phyloP scores from a whole-genome alignment of 2,329 filamentous ascomycete species.

The Fusarium pilosicola region DNA sequence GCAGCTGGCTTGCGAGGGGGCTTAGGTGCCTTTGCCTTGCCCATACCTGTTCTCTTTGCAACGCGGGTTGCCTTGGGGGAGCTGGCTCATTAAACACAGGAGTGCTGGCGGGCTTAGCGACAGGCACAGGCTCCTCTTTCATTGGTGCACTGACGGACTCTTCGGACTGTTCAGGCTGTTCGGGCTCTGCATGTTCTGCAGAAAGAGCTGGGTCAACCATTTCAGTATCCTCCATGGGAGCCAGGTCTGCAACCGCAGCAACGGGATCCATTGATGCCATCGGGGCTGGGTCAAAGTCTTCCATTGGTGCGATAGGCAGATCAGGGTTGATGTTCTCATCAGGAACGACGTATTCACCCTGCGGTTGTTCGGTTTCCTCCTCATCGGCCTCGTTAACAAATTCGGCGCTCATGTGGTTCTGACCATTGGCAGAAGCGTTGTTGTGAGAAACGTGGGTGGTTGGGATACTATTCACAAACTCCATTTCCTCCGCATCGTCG shows the following conservation, averaged over 20 bases:
- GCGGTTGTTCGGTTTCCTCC: constrained; percentile 33
- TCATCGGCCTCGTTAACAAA: constrained; percentile 46
- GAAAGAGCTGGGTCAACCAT: constrained; percentile 38
- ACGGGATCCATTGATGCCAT: constrained; percentile 27
- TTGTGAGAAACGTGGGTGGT: constrained; percentile 13
- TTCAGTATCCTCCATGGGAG: constrained; percentile 24
- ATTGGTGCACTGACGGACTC: not conserved
- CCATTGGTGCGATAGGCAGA: constrained; percentile 47
- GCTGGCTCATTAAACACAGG: constrained; percentile 35
- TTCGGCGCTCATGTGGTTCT: constrained; percentile 41
- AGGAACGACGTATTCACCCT: constrained; percentile 19
- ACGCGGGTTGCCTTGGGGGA: constrained; percentile 42
- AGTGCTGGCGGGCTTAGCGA: constrained; percentile 18
- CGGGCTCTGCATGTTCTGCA: constrained; percentile 13
- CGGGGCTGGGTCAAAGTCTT: constrained; percentile 17
- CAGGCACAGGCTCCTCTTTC: constrained; percentile 12
- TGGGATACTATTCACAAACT: constrained; percentile 42
- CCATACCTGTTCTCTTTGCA: constrained; percentile 40
- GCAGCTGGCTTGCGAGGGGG: constrained; percentile 30
- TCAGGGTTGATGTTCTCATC: constrained; percentile 42
- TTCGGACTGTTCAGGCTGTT: not conserved
- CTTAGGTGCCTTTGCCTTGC: constrained; percentile 32
- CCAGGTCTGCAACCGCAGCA: constrained; percentile 11
- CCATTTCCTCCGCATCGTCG: constrained; percentile 49
- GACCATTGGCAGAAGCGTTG: not conserved